Conservation (phyloP, 768 basidiomycete genomes). For the Kwoniella pini region DNA sequence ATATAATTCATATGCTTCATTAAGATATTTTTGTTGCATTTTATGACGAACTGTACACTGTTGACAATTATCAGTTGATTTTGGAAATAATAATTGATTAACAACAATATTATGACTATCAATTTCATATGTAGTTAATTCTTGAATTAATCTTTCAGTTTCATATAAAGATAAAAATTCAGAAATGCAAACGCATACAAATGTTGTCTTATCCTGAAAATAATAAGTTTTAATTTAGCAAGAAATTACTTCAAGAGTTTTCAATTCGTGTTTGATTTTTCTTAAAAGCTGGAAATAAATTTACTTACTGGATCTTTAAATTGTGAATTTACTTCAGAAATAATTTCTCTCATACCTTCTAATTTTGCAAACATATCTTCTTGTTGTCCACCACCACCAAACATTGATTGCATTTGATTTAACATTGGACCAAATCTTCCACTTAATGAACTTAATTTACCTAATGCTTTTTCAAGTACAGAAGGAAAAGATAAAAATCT, state of each 20-base stretch:
- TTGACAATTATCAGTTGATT: conserved; percentile 88
- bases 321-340: conserved; percentile 97
- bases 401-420: conserved; percentile 93
- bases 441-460: conserved; percentile 89
- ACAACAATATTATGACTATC: conserved; percentile 99
- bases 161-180: conserved; percentile 98
- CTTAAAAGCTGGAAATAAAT: no score
- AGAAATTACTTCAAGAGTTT: not conserved
- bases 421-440: conserved; percentile 98
- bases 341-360: conserved; percentile 92
- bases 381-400: conserved; percentile 88
- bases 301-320: conserved; percentile 91
- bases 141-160: conserved; percentile 96
- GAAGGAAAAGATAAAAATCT: conserved; percentile 99
- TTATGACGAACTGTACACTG: conserved; percentile 91
- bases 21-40: conserved; percentile 98
- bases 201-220: conserved; percentile 90
- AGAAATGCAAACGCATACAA: conserved; percentile 97
- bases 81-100: conserved; percentile 94
- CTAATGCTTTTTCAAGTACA: conserved; percentile 94
- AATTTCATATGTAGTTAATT: conserved; percentile 72
- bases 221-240: not conserved
- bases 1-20: conserved; percentile 94
- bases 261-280: no score
- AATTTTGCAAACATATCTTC: conserved; percentile 99